Evolutionary conservation across 2,329 filamentous ascomycete species (phyloP).

Genomic region (Graphilbum fragrans): DNA sequence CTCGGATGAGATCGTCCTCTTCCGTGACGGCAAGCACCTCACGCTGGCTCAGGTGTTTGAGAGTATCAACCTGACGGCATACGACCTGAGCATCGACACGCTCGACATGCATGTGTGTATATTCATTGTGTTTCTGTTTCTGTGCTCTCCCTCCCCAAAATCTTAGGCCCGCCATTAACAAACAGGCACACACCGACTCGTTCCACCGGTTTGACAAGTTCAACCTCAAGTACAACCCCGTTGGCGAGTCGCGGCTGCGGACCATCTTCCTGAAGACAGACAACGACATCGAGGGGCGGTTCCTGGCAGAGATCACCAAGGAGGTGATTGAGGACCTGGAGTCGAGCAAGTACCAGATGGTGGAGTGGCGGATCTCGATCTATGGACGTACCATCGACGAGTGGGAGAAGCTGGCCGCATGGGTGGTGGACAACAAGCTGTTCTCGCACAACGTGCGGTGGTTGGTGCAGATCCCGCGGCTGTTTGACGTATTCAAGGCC

Average conservation of each 20-base stretch:
- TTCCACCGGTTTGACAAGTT: conserved; percentile 99
- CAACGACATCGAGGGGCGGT: conserved; percentile 92
- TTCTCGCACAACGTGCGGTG: conserved; percentile 97
- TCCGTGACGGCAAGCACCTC: conserved; percentile 81
- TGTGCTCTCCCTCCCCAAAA: background rate
- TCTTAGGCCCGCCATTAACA: background rate
- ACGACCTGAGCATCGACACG: conserved; percentile 95
- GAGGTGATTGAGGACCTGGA: conserved; percentile 96
- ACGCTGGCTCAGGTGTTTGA: conserved; percentile 91
- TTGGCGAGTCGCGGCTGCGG: conserved; percentile 85
- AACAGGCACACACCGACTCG: conserved; percentile 81
- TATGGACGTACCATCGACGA: conserved; percentile 88
- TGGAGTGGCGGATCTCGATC: conserved; percentile 96
- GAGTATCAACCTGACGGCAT: conserved; percentile 93
- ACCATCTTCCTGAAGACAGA: conserved; percentile 99
- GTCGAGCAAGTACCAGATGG: conserved; percentile 99
- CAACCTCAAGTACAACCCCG: conserved; percentile 96
- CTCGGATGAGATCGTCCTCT: conserved; percentile 86
- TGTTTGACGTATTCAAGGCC: conserved; percentile 93
- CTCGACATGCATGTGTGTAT: conserved; percentile 87
- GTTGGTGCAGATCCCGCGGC: conserved; percentile 87
- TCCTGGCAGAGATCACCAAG: conserved; percentile 93
- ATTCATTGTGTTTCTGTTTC: background rate
- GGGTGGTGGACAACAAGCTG: conserved; percentile 96
- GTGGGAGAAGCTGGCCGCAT: conserved; percentile 94